These are phyloP conservation scores for Chytriomyces sp. DNA, from an alignment of 192 early-diverging fungal species.

Conservation along the genomic window DNA sequence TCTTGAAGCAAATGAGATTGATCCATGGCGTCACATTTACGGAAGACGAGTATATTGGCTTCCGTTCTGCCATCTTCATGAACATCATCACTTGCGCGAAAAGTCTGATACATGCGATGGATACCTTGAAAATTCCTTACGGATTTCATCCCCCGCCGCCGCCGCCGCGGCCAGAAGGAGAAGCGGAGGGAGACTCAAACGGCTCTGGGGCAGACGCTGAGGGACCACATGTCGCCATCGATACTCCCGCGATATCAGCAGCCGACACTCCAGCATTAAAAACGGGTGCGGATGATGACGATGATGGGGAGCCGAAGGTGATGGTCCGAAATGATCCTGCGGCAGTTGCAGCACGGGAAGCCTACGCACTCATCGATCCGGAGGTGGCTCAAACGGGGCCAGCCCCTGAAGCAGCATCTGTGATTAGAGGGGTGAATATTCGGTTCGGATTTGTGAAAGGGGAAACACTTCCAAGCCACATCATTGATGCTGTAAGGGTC, in stretches of 20 bases:
- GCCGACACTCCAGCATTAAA: background rate
- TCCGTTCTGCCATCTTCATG: constrained; percentile 35
- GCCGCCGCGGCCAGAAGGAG: background rate
- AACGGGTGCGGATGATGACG: constrained; percentile 53
- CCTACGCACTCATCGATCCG: constrained; percentile 74
- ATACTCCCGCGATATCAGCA: background rate
- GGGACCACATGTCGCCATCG: background rate
- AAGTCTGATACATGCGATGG: constrained; percentile 44
- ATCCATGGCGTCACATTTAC: constrained; percentile 43
- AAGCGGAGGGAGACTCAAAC: background rate
- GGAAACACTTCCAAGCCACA: constrained; percentile 35
- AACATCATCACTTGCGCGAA: constrained; percentile 42
- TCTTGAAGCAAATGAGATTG: constrained; percentile 52
- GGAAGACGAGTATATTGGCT: constrained; percentile 37
- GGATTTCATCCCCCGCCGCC: constrained; percentile 53
- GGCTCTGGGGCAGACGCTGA: constrained; percentile 78
- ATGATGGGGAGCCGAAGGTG: constrained; percentile 77
- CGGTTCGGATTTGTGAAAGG: constrained; percentile 32
- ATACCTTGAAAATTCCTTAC: constrained; percentile 35
- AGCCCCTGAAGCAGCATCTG: constrained; percentile 17
- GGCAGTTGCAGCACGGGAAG: constrained; percentile 55
- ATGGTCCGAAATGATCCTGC: constrained; percentile 73
- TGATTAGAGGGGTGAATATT: constrained; percentile 18
- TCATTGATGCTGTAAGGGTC: constrained; percentile 16
- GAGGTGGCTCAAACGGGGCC: constrained; percentile 82